Conservation (phyloP, 1,139 yeast species). For the Geotrichum restrictum region DNA sequence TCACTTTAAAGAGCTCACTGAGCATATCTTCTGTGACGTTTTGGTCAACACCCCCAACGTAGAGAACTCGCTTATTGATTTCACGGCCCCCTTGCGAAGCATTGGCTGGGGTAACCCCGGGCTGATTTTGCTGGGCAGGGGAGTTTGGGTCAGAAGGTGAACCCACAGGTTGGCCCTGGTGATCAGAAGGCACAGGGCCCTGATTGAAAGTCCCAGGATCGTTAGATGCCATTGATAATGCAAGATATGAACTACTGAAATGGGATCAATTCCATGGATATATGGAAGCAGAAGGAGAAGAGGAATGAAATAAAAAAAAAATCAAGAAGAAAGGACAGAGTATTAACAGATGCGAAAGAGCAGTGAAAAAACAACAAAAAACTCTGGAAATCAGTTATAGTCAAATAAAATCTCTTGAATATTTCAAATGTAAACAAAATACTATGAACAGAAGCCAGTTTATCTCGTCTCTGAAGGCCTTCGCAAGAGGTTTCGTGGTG, state of each 20-base stretch:
- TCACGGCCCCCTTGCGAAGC: slow-evolving; percentile 82
- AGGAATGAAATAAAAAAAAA: not conserved
- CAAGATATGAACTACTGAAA: not conserved
- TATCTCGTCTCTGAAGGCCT: no score
- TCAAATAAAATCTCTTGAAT: no score
- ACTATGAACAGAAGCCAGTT: not conserved
- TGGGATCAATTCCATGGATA: slow-evolving; percentile 2
- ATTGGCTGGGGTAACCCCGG: slow-evolving; percentile 49
- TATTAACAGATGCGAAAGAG: not conserved
- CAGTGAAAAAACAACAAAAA: not conserved
- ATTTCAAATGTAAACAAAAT: no score
- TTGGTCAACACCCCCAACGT: slow-evolving; percentile 72
- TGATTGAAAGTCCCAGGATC: slow-evolving; percentile 2
- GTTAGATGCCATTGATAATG: slow-evolving; percentile 8
- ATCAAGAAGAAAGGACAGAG: no score
- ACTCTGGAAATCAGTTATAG: no score
- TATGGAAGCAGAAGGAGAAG: not conserved
- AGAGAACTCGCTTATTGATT: slow-evolving; percentile 63
- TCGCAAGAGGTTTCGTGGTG: not conserved
- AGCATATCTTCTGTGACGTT: slow-evolving; percentile 61
- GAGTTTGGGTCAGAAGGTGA: not conserved
- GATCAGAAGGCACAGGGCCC: not conserved
- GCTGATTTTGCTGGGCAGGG: slow-evolving; percentile 30
- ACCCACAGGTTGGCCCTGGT: not conserved
- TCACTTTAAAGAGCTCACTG: slow-evolving; percentile 57